A percentile compares a stretch with the other conserved stretches of the same genome.
Evolutionary conservation across 495 filamentous ascomycete species (phyloP).

Genomic region (Margaritispora aquatica): DNA sequence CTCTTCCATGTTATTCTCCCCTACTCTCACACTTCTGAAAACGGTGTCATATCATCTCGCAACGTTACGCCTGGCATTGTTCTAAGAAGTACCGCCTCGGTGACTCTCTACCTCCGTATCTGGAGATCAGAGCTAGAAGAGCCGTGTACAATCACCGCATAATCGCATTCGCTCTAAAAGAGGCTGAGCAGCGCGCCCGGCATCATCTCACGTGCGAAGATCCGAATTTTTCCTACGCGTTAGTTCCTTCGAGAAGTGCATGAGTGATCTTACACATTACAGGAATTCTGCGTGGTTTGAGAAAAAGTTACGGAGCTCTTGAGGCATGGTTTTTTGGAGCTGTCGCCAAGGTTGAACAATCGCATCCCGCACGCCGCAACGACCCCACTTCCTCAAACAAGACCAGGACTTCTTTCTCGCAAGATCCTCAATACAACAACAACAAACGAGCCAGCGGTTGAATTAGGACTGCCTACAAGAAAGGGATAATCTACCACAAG

Average conservation of each 20-base stretch:
- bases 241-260: too few relatives aligned
- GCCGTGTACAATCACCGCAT: neutral
- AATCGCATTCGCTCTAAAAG: neutral
- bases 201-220: slow-evolving; percentile 9
- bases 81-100: neutral
- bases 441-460: too few relatives aligned
- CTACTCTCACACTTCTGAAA: neutral
- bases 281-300: slow-evolving; percentile 16
- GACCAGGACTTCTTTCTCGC: too few relatives aligned
- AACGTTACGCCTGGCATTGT: neutral
- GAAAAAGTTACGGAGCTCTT: neutral
- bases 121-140: neutral
- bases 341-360: slow-evolving; percentile 3
- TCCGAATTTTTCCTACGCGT: slow-evolving; percentile 3
- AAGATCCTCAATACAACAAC: too few relatives aligned
- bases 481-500: too few relatives aligned
- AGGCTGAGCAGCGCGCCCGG: slow-evolving; percentile 4
- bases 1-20: neutral
- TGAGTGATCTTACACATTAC: slow-evolving; percentile 7
- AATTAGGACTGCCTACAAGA: too few relatives aligned
- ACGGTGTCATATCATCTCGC: neutral
- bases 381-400: slow-evolving; percentile 23
- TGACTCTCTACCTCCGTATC: neutral
- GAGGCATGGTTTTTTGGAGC: neutral
- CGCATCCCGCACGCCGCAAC: neutral